Evolutionary conservation across 148 eudicot genomes (phyloP).

Genomic region (Rhododendron griersonianum): DNA sequence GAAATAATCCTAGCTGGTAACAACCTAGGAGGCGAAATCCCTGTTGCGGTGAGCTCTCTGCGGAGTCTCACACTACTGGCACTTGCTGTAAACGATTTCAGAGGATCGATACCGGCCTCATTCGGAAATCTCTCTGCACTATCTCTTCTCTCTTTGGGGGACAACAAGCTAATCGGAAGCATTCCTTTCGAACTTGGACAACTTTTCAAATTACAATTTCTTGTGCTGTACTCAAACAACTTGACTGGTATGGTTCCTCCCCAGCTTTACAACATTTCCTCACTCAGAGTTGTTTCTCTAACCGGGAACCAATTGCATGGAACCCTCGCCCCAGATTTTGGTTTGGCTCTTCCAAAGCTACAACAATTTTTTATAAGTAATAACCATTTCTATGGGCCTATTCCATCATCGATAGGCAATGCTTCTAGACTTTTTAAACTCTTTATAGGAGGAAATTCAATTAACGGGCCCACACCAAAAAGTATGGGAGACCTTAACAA

Average conservation of each 20-base stretch:
- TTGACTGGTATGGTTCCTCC: too few relatives aligned
- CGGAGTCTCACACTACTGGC: neutral
- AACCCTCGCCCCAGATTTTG: neutral
- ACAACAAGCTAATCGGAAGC: neutral
- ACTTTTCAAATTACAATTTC: too few relatives aligned
- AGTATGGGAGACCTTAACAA: too few relatives aligned
- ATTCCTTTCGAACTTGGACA: neutral
- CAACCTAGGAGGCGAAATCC: slow-evolving; percentile 5
- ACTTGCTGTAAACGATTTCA: neutral
- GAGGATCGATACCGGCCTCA: neutral
- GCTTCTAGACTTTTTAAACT: slow-evolving; percentile 13
- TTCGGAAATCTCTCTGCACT: neutral
- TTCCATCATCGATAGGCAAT: slow-evolving; percentile 8
- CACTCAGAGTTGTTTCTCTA: too few relatives aligned
- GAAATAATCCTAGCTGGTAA: neutral
- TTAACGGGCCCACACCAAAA: too few relatives aligned
- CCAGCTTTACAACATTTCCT: too few relatives aligned
- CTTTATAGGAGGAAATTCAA: too few relatives aligned
- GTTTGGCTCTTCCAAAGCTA: slow-evolving; percentile 13
- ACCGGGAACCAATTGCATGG: too few relatives aligned
- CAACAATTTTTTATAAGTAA: neutral
- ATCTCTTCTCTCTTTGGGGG: too few relatives aligned
- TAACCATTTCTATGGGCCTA: neutral
- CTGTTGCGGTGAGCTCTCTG: neutral
- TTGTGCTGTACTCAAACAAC: too few relatives aligned